Evolutionary conservation across 495 filamentous ascomycete genomes (phyloP).

Genomic region (Hypomontagnella monticulosa): DNA sequence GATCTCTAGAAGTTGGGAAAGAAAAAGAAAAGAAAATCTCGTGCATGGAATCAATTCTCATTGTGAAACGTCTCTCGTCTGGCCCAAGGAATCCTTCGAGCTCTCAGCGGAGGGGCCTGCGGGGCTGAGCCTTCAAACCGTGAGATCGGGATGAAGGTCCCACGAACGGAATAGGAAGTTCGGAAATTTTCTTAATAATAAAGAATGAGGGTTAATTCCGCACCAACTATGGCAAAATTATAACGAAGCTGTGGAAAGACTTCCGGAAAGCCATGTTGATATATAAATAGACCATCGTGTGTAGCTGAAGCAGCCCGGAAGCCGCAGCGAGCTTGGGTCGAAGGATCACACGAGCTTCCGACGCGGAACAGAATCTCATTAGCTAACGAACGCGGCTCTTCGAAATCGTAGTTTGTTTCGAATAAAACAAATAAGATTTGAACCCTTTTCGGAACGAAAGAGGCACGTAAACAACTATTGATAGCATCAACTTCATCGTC

Average conservation of each 20-base stretch:
- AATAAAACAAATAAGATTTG: neutral
- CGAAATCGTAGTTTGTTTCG: neutral
- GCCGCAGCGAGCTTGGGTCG: too few relatives aligned
- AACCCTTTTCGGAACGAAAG: too few relatives aligned
- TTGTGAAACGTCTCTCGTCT: constrained; percentile 27
- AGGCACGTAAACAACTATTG: too few relatives aligned
- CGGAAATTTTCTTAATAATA: neutral
- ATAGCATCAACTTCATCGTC: neutral
- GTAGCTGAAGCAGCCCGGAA: too few relatives aligned
- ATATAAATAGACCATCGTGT: constrained; percentile 8
- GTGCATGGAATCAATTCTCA: constrained; percentile 21
- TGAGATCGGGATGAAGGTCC: neutral
- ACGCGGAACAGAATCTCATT: too few relatives aligned
- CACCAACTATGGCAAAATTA: too few relatives aligned
- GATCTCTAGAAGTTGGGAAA: neutral
- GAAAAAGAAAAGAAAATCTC: constrained; percentile 2
- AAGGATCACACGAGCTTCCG: too few relatives aligned
- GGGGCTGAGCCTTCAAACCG: constrained; percentile 6
- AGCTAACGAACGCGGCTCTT: too few relatives aligned
- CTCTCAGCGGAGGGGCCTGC: constrained; percentile 6
- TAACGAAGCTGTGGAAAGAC: neutral
- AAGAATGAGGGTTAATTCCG: neutral
- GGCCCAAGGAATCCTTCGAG: constrained; percentile 16
- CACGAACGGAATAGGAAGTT: constrained; percentile 3
- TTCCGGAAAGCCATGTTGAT: neutral